Evolutionary conservation across 805 yeast genomes (phyloP).

Genomic region (Wickerhamiella allomyrinae): DNA sequence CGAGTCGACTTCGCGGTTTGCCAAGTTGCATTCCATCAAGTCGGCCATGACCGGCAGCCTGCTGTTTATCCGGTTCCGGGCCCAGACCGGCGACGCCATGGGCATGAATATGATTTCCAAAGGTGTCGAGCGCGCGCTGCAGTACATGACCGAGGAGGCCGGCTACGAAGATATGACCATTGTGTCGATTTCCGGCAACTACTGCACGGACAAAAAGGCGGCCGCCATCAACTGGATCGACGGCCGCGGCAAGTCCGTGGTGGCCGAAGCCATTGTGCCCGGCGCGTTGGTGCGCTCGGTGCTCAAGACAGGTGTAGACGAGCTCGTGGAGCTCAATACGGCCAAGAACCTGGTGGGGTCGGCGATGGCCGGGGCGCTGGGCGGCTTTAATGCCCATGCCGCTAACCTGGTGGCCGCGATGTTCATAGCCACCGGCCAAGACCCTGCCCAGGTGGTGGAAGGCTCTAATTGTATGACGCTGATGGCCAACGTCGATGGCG

Average conservation of each 20-base stretch:
- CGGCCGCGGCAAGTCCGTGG: constrained; percentile 97
- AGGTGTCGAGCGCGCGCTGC: constrained; percentile 83
- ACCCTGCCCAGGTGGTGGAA: constrained; percentile 99
- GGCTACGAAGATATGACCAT: constrained; percentile 93
- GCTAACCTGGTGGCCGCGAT: constrained; percentile 93
- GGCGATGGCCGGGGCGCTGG: constrained; percentile 96
- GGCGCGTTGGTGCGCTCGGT: constrained; percentile 65
- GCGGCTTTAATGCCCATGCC: constrained; percentile 98
- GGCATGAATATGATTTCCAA: constrained; percentile 99
- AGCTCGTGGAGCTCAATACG: constrained; percentile 78
- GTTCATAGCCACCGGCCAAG: constrained; percentile 92
- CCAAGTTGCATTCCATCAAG: constrained; percentile 78
- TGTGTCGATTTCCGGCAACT: constrained; percentile 89
- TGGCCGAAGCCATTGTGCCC: constrained; percentile 89
- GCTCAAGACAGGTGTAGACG: constrained; percentile 81
- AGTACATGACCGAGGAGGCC: constrained; percentile 69
- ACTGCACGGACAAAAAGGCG: constrained; percentile 94
- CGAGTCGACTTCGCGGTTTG: constrained; percentile 94
- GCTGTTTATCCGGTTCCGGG: constrained; percentile 80
- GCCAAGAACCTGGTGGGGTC: constrained; percentile 88
- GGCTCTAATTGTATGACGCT: constrained; percentile 93
- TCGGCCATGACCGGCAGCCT: constrained; percentile 91
- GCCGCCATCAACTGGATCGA: constrained; percentile 99
- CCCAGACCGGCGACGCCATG: constrained; percentile 99
- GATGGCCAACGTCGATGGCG: constrained; percentile 72